Percentiles rank a stretch among this genome's conserved stretches.
Conservation (phyloP, 768 basidiomycete genomes). For the Tubosaeta sp. region DNA sequence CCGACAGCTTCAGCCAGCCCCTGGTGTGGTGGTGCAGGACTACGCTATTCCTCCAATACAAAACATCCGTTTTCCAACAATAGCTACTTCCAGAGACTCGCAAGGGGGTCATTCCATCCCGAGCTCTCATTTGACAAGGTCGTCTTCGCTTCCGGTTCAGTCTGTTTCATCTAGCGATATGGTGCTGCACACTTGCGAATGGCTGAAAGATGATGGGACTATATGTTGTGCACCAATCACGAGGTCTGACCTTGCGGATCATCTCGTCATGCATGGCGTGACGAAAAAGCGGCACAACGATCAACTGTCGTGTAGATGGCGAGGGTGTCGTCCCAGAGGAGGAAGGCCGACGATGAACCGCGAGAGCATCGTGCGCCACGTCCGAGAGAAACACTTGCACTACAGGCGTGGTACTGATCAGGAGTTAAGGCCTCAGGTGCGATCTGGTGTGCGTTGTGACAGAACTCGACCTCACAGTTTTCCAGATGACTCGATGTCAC, state of each 20-base stretch:
- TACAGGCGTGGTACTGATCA: neutral
- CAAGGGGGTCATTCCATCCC: neutral
- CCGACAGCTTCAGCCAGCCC: neutral
- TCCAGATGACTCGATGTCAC: neutral
- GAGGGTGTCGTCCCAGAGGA: slow-evolving; percentile 1
- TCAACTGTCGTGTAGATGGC: slow-evolving; percentile 5
- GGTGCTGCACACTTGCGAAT: slow-evolving; percentile 3
- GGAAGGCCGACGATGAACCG: slow-evolving; percentile 1
- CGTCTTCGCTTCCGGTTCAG: neutral
- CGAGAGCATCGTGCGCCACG: slow-evolving; percentile 15
- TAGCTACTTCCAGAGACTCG: neutral
- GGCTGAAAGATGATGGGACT: neutral
- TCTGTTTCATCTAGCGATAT: neutral
- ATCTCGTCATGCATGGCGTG: slow-evolving; percentile 11
- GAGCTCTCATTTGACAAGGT: neutral
- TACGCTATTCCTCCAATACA: neutral
- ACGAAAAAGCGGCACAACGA: fast-evolving
- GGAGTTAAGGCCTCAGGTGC: neutral
- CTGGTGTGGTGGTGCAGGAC: neutral
- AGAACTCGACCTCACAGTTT: neutral
- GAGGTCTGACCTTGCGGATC: neutral
- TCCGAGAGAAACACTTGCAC: slow-evolving; percentile 12
- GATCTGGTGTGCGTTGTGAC: neutral
- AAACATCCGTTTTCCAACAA: fast-evolving
- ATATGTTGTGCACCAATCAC: slow-evolving; percentile 3